Evolutionary conservation across 2,329 filamentous ascomycete genomes (phyloP).

Genomic region (Scolecobasidium constrictum): DNA sequence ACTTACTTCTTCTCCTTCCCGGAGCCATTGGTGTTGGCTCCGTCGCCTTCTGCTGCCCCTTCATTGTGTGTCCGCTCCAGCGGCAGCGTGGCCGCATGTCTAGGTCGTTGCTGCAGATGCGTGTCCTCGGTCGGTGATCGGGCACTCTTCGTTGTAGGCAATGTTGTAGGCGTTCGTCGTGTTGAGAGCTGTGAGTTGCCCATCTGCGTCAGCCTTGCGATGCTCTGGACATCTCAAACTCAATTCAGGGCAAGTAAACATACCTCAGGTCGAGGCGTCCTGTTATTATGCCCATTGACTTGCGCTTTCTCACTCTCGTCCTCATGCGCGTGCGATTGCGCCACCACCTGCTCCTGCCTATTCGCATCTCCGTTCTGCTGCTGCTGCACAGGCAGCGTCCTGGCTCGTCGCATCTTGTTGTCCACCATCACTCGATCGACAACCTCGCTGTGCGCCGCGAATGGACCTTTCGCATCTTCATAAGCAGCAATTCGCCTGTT

Average conservation of each 20-base stretch:
- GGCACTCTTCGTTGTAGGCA: background rate
- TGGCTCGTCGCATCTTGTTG: background rate
- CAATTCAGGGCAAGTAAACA: background rate
- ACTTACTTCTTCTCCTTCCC: background rate
- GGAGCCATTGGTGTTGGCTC: background rate
- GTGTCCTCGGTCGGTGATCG: background rate
- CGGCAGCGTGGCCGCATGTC: background rate
- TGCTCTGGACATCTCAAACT: background rate
- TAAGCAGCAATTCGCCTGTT: no score
- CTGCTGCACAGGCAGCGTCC: background rate
- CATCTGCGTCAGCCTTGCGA: background rate
- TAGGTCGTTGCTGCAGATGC: background rate
- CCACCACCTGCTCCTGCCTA: no score
- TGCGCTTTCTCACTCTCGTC: background rate
- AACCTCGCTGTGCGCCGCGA: no score
- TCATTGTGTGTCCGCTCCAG: background rate
- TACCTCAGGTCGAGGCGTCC: background rate
- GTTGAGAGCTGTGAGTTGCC: background rate
- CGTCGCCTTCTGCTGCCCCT: background rate
- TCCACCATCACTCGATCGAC: no score
- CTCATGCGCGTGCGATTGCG: background rate
- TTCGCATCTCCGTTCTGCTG: background rate
- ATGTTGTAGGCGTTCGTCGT: background rate
- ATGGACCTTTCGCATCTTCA: no score
- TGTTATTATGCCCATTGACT: no score